Percentiles rank a stretch among this genome's conserved stretches.
These are phyloP conservation scores for Cytospora chrysosperma DNA, from an alignment of 2,329 filamentous ascomycete species.

Conservation along the genomic window DNA sequence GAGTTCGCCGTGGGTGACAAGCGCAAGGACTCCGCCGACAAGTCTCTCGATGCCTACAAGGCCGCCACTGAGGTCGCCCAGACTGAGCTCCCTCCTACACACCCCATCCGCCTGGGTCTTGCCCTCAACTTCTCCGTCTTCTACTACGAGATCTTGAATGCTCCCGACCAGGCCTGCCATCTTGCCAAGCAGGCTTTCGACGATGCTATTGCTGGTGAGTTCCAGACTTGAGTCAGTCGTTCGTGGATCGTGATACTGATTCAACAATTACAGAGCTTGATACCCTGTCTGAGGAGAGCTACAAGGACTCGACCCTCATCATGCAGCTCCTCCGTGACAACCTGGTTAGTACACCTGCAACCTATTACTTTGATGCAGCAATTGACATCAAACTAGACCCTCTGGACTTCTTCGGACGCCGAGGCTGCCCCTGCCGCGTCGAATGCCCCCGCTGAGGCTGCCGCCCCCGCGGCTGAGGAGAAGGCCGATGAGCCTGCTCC, in stretches of 20 bases:
- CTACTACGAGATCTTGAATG: slow-evolving; percentile 99
- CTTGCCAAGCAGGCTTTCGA: slow-evolving; percentile 95
- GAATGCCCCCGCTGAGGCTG: slow-evolving; percentile 41
- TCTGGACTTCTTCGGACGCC: slow-evolving; percentile 98
- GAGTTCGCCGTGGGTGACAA: slow-evolving; percentile 94
- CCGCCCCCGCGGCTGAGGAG: slow-evolving; percentile 50
- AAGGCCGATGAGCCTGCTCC: slow-evolving; percentile 52
- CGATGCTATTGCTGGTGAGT: slow-evolving; percentile 80
- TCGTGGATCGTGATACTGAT: slow-evolving; percentile 12
- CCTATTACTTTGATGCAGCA: neutral
- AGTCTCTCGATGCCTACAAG: slow-evolving; percentile 97
- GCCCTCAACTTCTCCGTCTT: slow-evolving; percentile 97
- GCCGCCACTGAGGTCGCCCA: slow-evolving; percentile 84
- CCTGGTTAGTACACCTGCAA: slow-evolving; percentile 59
- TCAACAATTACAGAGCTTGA: slow-evolving; percentile 69
- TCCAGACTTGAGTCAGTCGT: neutral
- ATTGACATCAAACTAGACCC: slow-evolving; percentile 63
- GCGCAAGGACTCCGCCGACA: slow-evolving; percentile 91
- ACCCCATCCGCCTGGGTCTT: slow-evolving; percentile 89
- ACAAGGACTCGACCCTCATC: slow-evolving; percentile 98
- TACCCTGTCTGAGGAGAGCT: slow-evolving; percentile 96
- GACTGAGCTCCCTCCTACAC: slow-evolving; percentile 85
- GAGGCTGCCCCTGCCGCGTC: slow-evolving; percentile 67
- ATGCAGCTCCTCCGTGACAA: slow-evolving; percentile 99
- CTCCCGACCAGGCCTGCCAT: slow-evolving; percentile 96